phyloP scores from a whole-genome alignment of 2,329 filamentous ascomycete genomes.

The Raffaelea deltoideospora region DNA sequence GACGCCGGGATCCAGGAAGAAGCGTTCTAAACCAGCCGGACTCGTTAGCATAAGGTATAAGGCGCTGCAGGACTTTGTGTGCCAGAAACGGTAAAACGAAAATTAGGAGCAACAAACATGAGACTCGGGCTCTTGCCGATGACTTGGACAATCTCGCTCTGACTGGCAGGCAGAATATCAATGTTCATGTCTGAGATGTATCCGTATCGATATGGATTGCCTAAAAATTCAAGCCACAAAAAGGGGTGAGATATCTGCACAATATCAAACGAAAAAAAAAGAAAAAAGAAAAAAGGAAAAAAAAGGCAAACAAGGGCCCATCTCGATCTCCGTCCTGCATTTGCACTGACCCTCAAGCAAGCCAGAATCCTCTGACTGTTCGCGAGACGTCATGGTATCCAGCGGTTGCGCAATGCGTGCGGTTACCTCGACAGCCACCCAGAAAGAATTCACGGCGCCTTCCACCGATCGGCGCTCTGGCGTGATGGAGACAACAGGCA shows the following conservation, averaged over 20 bases:
- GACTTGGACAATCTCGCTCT: slow-evolving; percentile 28
- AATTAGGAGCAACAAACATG: slow-evolving; percentile 15
- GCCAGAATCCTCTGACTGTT: not conserved
- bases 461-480: slow-evolving; percentile 23
- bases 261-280: no score
- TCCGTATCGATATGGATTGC: slow-evolving; percentile 24
- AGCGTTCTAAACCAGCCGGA: slow-evolving; percentile 9
- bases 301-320: no score
- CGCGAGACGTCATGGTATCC: not conserved
- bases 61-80: not conserved
- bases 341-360: not conserved
- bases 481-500: slow-evolving; percentile 27
- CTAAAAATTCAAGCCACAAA: no score
- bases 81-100: not conserved
- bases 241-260: no score
- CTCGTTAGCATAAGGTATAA: not conserved
- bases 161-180: slow-evolving; percentile 25
- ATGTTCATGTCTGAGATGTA: slow-evolving; percentile 33
- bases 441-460: slow-evolving; percentile 21
- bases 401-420: slow-evolving; percentile 13
- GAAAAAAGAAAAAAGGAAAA: no score
- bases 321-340: no score
- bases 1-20: slow-evolving; percentile 24
- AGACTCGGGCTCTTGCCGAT: slow-evolving; percentile 28
- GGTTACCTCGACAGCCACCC: slow-evolving; percentile 33